Evolutionary conservation across 805 yeast species (phyloP).

Genomic region (Metschnikowia cubensis): DNA sequence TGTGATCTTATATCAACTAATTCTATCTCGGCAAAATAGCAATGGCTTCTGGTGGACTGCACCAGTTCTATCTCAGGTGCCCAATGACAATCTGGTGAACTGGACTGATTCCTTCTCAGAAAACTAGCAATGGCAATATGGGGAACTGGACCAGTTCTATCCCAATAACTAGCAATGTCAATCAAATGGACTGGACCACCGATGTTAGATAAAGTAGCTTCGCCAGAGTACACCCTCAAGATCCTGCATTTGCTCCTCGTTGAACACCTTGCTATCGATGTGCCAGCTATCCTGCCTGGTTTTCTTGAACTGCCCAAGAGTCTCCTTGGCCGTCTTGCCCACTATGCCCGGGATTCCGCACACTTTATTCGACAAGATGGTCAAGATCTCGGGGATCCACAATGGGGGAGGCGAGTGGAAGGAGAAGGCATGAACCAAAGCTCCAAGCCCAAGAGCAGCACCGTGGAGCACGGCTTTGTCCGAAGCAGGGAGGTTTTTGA

Average conservation of each 20-base stretch:
- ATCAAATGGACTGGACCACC: not conserved
- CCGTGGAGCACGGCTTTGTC: slow-evolving; percentile 64
- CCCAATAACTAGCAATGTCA: too few species aligned
- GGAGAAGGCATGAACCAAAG: slow-evolving; percentile 85
- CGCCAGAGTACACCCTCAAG: slow-evolving; percentile 92
- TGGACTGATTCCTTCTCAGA: too few species aligned
- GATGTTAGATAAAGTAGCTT: slow-evolving; percentile 70
- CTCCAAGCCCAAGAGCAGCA: slow-evolving; percentile 83
- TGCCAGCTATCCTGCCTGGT: slow-evolving; percentile 96
- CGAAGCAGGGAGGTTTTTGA: slow-evolving; percentile 34
- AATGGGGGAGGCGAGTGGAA: slow-evolving; percentile 85
- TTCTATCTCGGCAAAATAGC: too few species aligned
- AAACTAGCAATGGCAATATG: too few species aligned
- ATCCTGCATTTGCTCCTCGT: slow-evolving; percentile 77
- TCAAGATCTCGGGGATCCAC: slow-evolving; percentile 79
- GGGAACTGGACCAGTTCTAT: too few species aligned
- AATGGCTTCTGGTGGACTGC: too few species aligned
- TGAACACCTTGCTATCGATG: slow-evolving; percentile 71
- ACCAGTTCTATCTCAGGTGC: too few species aligned
- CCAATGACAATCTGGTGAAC: too few species aligned
- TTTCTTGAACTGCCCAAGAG: slow-evolving; percentile 80
- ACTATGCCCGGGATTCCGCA: slow-evolving; percentile 70
- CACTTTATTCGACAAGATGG: slow-evolving; percentile 66
- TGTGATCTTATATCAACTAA: too few species aligned
- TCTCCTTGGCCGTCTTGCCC: slow-evolving; percentile 80